Base-by-base conservation (phyloP, 1,284 basidiomycete genomes). In the Microbotryum violaceum region DNA sequence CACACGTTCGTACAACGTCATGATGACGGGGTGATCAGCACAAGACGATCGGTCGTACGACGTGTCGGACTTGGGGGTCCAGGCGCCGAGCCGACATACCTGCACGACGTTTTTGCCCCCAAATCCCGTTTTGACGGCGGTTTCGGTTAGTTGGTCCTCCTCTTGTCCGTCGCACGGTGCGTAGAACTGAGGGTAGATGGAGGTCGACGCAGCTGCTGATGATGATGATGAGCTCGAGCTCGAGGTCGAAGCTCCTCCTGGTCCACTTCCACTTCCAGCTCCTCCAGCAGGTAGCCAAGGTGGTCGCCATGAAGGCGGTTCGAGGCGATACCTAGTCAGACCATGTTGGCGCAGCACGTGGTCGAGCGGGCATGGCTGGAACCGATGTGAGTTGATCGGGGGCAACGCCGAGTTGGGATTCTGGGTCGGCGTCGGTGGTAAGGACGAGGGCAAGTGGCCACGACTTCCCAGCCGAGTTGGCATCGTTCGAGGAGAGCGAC, bases 151-250 rank as follows among this genome's bases (percentile, higher is more conserved):
- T 5, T 84, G 76, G 72, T 96, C 91, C 75, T 96, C 93, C 31
- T 88, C 85, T 75, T 93, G 89, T 8, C 84, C 83, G 20, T 88
- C 84, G 57, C 83, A 80, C 4, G 91, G 88, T 47, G 91, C 91
- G 73, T 88, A 84, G 73, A 91, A 91, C 44, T 91, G 89, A 56
- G 85, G 83, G 72, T 86, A 92, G 18, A 31, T 54, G 23, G 45
- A 14, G n/a, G 52, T 56, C 25, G 37, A 14, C 52, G 33, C 18
- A 29, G 10, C 49, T 23, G 33, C 44, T 60, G 20, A n/a, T 6
- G 37, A 37, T 25, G 25, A 14, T 27, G 14, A 46, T 46, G 20
- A 29, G 21, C 10, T 20, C 5, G 42, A 45, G 31, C 31, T 23
- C 20, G 6, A n/a, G 4, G 42, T 2, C 12, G 27, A 9, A 14